phyloP scores from a whole-genome alignment of 1,139 yeast species.

The Candida sojae region DNA sequence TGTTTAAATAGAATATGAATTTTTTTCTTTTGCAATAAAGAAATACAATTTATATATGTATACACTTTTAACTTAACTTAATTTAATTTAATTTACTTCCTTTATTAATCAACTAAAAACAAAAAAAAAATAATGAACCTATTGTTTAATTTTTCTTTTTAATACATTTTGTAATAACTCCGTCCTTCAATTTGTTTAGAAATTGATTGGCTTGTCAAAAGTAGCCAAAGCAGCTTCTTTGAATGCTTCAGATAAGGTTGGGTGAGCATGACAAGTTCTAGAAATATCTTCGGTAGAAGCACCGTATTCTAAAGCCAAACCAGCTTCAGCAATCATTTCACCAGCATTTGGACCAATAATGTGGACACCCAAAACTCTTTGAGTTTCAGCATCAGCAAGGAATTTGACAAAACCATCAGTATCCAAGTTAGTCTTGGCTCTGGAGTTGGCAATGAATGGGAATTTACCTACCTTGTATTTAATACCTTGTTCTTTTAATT shows the following conservation, averaged over 20 bases:
- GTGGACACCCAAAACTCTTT: conserved; percentile 94
- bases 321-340: conserved; percentile 99
- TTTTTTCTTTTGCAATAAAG: neutral
- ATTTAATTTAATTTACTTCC: neutral
- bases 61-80: neutral
- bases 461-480: conserved; percentile 93
- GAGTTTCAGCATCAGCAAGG: conserved; percentile 95
- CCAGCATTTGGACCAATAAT: conserved; percentile 98
- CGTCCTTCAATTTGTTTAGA: conserved; percentile 36
- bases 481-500: conserved; percentile 91
- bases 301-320: conserved; percentile 97
- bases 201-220: conserved; percentile 86
- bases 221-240: conserved; percentile 97
- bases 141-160: neutral
- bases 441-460: conserved; percentile 98
- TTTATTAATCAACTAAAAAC: too few relatives aligned
- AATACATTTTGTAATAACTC: neutral
- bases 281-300: conserved; percentile 98
- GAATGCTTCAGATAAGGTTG: conserved; percentile 96
- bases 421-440: conserved; percentile 98
- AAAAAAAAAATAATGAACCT: neutral
- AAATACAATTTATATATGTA: conserved; percentile 1
- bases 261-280: conserved; percentile 98
- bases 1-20: neutral
- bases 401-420: conserved; percentile 97